phyloP scores from a whole-genome alignment of 768 basidiomycete genomes.

The Xanthoconium purpureum region DNA sequence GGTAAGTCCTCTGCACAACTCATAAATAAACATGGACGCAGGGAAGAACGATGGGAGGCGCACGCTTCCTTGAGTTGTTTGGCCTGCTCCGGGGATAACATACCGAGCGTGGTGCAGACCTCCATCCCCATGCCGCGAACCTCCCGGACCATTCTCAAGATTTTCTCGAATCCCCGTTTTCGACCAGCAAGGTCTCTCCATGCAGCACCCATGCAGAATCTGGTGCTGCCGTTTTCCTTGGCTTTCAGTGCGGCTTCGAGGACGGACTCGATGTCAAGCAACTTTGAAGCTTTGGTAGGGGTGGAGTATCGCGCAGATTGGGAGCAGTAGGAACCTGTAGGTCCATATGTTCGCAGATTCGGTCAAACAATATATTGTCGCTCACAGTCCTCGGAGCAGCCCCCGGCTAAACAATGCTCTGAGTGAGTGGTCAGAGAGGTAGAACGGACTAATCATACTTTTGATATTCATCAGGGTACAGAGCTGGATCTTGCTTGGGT shows the following conservation, averaged over 20 bases:
- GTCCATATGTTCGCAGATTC: background rate
- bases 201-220: conserved; percentile 99
- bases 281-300: conserved; percentile 79
- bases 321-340: conserved; percentile 90
- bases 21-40: background rate
- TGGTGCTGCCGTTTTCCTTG: conserved; percentile 93
- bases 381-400: conserved; percentile 94
- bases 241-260: conserved; percentile 89
- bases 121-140: conserved; percentile 98
- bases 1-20: conserved; percentile 67
- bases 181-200: conserved; percentile 94
- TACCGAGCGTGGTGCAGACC: conserved; percentile 97
- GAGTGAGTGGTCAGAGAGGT: conserved; percentile 16
- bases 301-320: conserved; percentile 94
- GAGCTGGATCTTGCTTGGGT: conserved; percentile 88
- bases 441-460: conserved; percentile 51
- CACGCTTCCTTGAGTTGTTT: conserved; percentile 89
- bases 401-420: conserved; percentile 61
- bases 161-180: conserved; percentile 90
- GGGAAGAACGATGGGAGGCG: conserved; percentile 26
- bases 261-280: conserved; percentile 89
- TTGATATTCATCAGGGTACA: conserved; percentile 99
- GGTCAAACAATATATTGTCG: conserved; percentile 1
- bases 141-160: conserved; percentile 87
- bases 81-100: conserved; percentile 94